Evolutionary conservation across 208 protist genomes (phyloP).

Genomic region (Vickermania spadyakhi): DNA sequence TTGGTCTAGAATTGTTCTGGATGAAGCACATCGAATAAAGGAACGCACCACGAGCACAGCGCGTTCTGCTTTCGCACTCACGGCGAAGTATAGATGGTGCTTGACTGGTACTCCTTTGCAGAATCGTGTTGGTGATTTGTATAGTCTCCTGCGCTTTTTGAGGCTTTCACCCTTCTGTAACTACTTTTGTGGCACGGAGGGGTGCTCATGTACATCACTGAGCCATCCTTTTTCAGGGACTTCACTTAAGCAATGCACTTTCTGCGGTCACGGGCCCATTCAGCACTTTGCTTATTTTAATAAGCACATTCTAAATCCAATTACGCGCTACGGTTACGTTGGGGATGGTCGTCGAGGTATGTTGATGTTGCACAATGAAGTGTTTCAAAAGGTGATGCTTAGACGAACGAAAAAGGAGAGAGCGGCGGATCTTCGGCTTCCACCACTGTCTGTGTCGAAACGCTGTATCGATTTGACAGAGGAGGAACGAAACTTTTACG

Average conservation of each 20-base stretch:
- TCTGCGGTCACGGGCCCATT: constrained; percentile 89
- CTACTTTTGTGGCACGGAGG: constrained; percentile 85
- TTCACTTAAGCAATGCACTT: constrained; percentile 65
- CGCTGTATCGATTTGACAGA: constrained; percentile 45
- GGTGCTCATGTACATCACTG: constrained; percentile 84
- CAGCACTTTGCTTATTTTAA: constrained; percentile 93
- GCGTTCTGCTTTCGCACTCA: constrained; percentile 72
- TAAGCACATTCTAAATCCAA: constrained; percentile 91
- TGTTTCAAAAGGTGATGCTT: constrained; percentile 85
- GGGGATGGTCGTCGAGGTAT: constrained; percentile 82
- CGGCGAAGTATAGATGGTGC: constrained; percentile 81
- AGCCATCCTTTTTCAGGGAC: constrained; percentile 82
- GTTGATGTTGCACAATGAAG: constrained; percentile 80
- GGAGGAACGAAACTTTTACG: constrained; percentile 88
- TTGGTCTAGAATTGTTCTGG: constrained; percentile 88
- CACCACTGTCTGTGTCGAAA: constrained; percentile 45
- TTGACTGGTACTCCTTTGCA: constrained; percentile 94
- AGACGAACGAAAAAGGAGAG: constrained; percentile 86
- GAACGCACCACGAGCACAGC: constrained; percentile 81
- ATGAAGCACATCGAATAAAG: constrained; percentile 92
- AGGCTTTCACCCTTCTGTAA: constrained; percentile 63
- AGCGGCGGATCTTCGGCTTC: constrained; percentile 74
- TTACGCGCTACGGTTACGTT: constrained; percentile 90
- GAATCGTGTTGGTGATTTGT: constrained; percentile 96
- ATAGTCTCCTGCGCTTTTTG: constrained; percentile 94